Base-by-base conservation (phyloP, 2,329 filamentous ascomycete genomes). In the Colletotrichum sp. region DNA sequence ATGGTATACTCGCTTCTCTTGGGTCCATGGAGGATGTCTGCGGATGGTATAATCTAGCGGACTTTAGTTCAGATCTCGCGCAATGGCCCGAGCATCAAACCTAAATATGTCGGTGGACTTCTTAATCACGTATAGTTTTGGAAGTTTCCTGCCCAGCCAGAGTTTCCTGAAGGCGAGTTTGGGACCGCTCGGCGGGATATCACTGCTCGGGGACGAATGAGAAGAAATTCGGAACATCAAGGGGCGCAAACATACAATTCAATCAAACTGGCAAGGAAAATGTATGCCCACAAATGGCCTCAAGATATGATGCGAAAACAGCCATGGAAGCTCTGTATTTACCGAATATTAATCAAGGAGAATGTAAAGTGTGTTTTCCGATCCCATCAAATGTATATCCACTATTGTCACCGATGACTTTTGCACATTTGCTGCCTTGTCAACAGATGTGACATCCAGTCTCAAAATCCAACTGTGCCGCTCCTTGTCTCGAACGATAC, bases 21-120 rank as follows among this genome's bases (percentile, higher is more conserved):
- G 57, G 49, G 2, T 16, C 73, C 5, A 72, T 76, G 73, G 64
- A 68, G 3, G 73, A 76, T 36, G 73, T 72, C 30, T 76, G 69
- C 3, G 69, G 73, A 3, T 76, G 73, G 73, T 76, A 76, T 34
- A 69, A 3, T 8, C 25, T 65, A 15, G n/a, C 9, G 15, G 57
- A 65, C 3, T 2, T 76, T 3, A 44, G 57, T 1, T 32, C 69
- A 25, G 30, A 72, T 4, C 19, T 76, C n/a, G 25, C 69, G 4
- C 62, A 76, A 6, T 72, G 64, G 69, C 44, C 44, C 4, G 44
- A 52, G n/a, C n/a, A 52, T 52, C 5, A 52, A 3, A 8, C 2
- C 11, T 52, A 52, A 22, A 25, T 0, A 0, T 13, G 6, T 5
- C 12, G 11, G 12, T 52, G 11, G 3, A 5, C 11, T 12, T 8